These are phyloP conservation scores for Magnaporthiopsis rhizophila DNA, from an alignment of 2,329 filamentous ascomycete genomes.

Conservation along the genomic window DNA sequence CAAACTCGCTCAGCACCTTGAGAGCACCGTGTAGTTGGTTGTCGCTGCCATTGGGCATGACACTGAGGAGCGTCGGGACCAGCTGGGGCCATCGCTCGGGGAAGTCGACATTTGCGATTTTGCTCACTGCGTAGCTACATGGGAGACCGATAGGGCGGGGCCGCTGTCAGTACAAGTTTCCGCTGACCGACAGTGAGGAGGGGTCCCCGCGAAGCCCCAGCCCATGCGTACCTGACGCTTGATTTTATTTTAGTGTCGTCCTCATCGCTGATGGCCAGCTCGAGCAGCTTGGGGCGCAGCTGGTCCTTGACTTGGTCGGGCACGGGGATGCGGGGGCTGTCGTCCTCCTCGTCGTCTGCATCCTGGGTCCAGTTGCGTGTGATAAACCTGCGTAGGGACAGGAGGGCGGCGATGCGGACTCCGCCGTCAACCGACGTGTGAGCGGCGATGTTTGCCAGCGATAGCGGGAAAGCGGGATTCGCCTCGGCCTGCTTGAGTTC, in stretches of 20 bases:
- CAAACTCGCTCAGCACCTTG: constrained; percentile 78
- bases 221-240: constrained; percentile 60
- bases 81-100: constrained; percentile 92
- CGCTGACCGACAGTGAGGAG: background rate
- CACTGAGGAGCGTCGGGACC: constrained; percentile 68
- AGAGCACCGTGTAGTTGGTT: constrained; percentile 81
- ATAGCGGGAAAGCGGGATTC: constrained; percentile 66
- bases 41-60: constrained; percentile 70
- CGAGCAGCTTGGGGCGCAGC: constrained; percentile 66
- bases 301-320: constrained; percentile 65
- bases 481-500: constrained; percentile 66
- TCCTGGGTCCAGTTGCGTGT: constrained; percentile 74
- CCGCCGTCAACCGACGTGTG: constrained; percentile 65
- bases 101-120: constrained; percentile 89
- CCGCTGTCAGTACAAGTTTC: constrained; percentile 2
- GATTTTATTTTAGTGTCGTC: constrained; percentile 81
- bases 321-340: constrained; percentile 57
- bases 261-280: constrained; percentile 65
- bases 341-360: constrained; percentile 65
- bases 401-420: constrained; percentile 76
- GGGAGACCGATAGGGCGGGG: constrained; percentile 2
- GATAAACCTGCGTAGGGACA: constrained; percentile 75
- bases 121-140: constrained; percentile 67
- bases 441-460: constrained; percentile 71
- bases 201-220: constrained; percentile 8